Percentiles rank a stretch among this genome's conserved stretches.
Conservation (phyloP, 2,329 filamentous ascomycete species). For the Elsinoe necatrix region DNA sequence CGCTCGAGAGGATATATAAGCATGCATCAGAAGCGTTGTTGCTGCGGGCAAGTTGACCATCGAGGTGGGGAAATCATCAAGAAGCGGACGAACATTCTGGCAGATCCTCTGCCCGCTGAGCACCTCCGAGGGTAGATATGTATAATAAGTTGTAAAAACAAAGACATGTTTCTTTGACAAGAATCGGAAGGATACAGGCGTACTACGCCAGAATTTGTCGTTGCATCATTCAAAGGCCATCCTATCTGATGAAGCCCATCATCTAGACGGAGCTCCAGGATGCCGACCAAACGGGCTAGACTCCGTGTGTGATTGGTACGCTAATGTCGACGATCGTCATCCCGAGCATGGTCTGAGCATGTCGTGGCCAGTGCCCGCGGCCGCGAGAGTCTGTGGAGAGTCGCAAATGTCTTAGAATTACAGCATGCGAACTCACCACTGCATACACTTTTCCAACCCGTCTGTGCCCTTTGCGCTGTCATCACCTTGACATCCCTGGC, state of each 20-base stretch:
- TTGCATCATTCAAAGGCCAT: background rate
- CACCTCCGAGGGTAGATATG: too few species aligned
- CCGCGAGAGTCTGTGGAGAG: background rate
- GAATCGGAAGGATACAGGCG: too few species aligned
- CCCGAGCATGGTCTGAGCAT: background rate
- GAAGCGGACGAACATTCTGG: too few species aligned
- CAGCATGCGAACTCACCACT: background rate
- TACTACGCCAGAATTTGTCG: too few species aligned
- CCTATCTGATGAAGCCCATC: background rate
- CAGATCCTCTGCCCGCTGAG: too few species aligned
- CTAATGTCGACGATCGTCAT: background rate
- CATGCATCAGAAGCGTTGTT: too few species aligned
- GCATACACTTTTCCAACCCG: slow-evolving; percentile 5
- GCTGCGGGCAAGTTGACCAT: too few species aligned
- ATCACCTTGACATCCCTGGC: background rate
- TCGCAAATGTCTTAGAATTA: slow-evolving; percentile 8
- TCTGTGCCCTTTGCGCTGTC: slow-evolving; percentile 6
- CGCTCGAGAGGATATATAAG: too few species aligned
- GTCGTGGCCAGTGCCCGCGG: background rate
- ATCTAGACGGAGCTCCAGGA: background rate
- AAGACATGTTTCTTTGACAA: too few species aligned
- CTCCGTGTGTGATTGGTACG: background rate
- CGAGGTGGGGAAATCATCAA: too few species aligned
- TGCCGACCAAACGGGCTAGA: background rate
- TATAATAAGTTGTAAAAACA: too few species aligned